Evolutionary conservation across 2,329 filamentous ascomycete species (phyloP), one percentile per base, ranked within the genome.

Genomic region (Epicoccum sorghinum): DNA sequence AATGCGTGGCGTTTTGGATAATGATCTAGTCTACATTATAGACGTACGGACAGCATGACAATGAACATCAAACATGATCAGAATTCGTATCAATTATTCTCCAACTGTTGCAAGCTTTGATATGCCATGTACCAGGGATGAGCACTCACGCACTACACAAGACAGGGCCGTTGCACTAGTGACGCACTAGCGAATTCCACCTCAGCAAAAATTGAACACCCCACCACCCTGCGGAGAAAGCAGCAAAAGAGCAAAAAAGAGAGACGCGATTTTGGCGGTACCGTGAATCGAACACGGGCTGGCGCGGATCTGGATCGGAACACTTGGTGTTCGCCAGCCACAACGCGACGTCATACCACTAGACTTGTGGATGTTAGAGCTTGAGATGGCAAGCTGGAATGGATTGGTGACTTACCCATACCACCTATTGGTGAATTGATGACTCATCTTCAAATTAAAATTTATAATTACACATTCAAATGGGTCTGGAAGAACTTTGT

Each of bases 261-360:
- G 39, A 35, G 42, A 41, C 49, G 49, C 49, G 25, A 37, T 37
- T 52, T 47, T 58, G 61, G 56, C 57, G 57, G 57, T 57, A 57
- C 65, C 68, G 67, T 63, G 67, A 69, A 66, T 67, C 65, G 65
- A 67, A 67, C 69, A 68, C 70, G 70, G 70, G 69, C 70, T 73
- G 67, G 69, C 70, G 68, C 70, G 70, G 65, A 67, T 66, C 60
- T 65, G 58, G 62, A 66, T 65, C 63, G 52, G 62, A 57, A 57
- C 62, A 57, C 52, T 56, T 42, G 1, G 52, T 55, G 52, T 29
- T 44, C 61, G 65, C 65, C 63, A 67, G 67, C 69, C 70, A 73
- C 70, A 73, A 73, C 70, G 70, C 68, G 70, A 73, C 70, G 70
- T 73, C 70, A 73, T 73, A 73, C 70, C 70, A 69, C 70, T 73